phyloP scores from a whole-genome alignment of 768 basidiomycete species.

The Phaffia australis region DNA sequence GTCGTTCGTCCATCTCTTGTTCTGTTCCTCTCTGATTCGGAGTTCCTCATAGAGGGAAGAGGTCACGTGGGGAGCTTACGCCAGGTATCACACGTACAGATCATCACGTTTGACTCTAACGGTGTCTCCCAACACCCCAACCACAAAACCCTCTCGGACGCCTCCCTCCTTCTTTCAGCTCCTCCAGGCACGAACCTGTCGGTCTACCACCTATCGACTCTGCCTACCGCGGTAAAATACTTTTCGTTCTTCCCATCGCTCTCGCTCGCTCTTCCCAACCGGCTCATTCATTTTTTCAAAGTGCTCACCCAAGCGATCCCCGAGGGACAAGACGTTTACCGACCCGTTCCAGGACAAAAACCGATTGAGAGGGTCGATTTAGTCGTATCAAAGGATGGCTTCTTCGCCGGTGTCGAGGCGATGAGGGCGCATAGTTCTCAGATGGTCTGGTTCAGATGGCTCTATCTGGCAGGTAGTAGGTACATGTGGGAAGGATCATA shows the following conservation, averaged over 20 bases:
- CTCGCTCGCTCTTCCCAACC: background rate
- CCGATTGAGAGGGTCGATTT: no score
- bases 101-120: constrained; percentile 67
- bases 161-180: constrained; percentile 40
- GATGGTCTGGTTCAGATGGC: constrained; percentile 17
- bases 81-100: constrained; percentile 42
- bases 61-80: background rate
- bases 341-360: no score
- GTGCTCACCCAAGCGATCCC: no score
- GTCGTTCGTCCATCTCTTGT: constrained; percentile 43
- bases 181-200: constrained; percentile 33
- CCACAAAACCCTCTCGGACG: constrained; percentile 58
- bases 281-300: no score
- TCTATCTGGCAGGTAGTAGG: background rate
- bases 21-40: background rate
- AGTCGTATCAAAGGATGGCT: background rate
- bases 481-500: constrained; percentile 18
- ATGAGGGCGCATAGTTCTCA: constrained; percentile 11
- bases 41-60: no score
- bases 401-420: background rate
- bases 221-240: constrained; percentile 31
- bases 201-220: constrained; percentile 26
- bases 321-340: no score
- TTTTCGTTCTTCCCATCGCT: constrained; percentile 28
- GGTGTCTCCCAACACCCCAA: constrained; percentile 83